Evolutionary conservation across 768 basidiomycete species (phyloP).

Genomic region (Postia placenta): DNA sequence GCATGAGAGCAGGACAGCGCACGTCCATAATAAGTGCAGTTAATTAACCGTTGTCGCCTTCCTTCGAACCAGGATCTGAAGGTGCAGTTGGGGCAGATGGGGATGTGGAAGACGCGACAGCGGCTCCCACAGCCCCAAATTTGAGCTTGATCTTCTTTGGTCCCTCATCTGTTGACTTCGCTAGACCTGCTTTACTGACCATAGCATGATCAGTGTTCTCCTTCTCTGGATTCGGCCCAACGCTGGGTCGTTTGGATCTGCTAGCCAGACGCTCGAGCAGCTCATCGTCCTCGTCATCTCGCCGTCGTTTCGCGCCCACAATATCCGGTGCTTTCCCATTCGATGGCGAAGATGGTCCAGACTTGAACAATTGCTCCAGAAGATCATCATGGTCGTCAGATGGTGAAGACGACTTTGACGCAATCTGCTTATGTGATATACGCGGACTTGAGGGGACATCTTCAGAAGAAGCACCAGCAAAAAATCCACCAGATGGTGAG

Average conservation of each 20-base stretch:
- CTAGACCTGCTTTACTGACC: constrained; percentile 14
- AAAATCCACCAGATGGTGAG: background rate
- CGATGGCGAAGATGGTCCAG: constrained; percentile 16
- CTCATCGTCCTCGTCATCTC: constrained; percentile 66
- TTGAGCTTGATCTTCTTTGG: constrained; percentile 74
- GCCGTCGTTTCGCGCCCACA: constrained; percentile 17
- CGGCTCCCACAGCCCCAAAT: constrained; percentile 45
- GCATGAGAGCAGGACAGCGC: background rate
- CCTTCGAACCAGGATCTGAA: constrained; percentile 64
- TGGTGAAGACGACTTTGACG: constrained; percentile 21
- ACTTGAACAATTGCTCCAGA: constrained; percentile 48
- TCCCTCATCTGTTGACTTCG: constrained; percentile 39
- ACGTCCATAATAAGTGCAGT: background rate
- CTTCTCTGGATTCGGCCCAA: constrained; percentile 35
- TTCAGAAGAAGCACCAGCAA: background rate
- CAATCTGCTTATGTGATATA: constrained; percentile 34
- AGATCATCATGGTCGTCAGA: constrained; percentile 50
- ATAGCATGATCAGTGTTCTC: constrained; percentile 21
- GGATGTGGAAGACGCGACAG: constrained; percentile 25
- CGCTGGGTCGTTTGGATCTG: constrained; percentile 32
- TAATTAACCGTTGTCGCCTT: constrained; percentile 73
- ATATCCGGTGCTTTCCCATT: constrained; percentile 12
- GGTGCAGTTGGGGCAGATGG: constrained; percentile 35
- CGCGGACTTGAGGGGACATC: constrained; percentile 21
- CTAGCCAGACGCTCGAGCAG: constrained; percentile 51